A percentile compares a stretch with the other conserved stretches of the same genome.
Conservation (phyloP, 331 rosid genomes). For the Rhamnella rubrinervis region DNA sequence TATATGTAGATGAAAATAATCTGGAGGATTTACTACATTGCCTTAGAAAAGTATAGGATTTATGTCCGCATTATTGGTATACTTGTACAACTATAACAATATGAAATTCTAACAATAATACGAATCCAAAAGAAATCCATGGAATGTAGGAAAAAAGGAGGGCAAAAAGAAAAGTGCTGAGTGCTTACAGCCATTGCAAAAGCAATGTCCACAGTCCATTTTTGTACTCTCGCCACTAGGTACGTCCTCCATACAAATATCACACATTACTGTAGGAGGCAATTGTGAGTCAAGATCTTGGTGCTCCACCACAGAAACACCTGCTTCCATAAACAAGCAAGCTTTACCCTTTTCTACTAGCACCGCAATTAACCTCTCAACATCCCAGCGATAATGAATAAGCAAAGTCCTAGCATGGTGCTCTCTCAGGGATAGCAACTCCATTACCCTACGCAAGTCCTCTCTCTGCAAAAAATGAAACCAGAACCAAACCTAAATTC, state of each 20-base stretch:
- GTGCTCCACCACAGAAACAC: constrained; percentile 62
- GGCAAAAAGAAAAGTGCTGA: neutral
- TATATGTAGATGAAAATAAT: neutral
- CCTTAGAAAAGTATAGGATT: no score
- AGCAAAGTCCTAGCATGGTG: constrained; percentile 92
- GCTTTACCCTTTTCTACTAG: constrained; percentile 66
- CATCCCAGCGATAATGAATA: constrained; percentile 89
- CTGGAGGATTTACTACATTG: neutral
- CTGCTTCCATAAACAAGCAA: constrained; percentile 65
- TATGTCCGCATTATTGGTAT: neutral
- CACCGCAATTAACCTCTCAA: constrained; percentile 62
- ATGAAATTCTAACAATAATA: neutral
- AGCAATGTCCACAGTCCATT: constrained; percentile 95
- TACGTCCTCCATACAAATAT: constrained; percentile 75
- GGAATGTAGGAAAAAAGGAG: neutral
- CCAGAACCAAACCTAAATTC: constrained; percentile 8
- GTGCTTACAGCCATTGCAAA: constrained; percentile 82
- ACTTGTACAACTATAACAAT: no score
- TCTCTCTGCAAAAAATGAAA: constrained; percentile 50
- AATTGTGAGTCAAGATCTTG: constrained; percentile 26
- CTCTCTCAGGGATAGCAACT: constrained; percentile 66
- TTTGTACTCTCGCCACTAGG: constrained; percentile 57
- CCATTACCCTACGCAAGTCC: constrained; percentile 89
- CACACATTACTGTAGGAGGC: constrained; percentile 49
- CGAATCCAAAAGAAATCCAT: neutral